Evolutionary conservation across 2,329 filamentous ascomycete species (phyloP).

Genomic region (Aureobasidium lini): DNA sequence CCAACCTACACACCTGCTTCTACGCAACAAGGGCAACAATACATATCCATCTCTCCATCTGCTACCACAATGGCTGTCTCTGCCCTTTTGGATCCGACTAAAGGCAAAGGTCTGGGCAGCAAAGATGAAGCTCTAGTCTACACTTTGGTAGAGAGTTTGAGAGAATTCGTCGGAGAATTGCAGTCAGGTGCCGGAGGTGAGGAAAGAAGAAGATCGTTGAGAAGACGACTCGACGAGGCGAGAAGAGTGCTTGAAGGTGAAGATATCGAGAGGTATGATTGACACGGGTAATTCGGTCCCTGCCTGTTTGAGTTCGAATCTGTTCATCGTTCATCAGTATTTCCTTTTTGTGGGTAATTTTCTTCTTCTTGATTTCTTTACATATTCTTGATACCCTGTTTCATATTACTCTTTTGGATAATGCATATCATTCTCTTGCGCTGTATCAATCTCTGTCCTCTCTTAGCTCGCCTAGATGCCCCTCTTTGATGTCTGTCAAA

Average conservation of each 20-base stretch:
- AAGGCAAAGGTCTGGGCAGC: slow-evolving; percentile 34
- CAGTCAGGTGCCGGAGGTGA: slow-evolving; percentile 41
- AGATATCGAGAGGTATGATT: not conserved
- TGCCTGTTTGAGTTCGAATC: not conserved
- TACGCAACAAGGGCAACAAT: slow-evolving; percentile 14
- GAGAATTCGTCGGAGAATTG: slow-evolving; percentile 45
- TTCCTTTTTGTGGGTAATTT: not conserved
- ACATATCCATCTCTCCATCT: slow-evolving; percentile 25
- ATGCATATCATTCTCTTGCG: not conserved
- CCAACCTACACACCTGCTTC: not conserved
- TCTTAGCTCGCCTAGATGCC: not conserved
- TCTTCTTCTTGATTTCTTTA: not conserved
- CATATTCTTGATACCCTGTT: not conserved
- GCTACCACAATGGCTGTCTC: slow-evolving; percentile 30
- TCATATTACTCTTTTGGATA: not conserved
- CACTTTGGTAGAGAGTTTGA: slow-evolving; percentile 44
- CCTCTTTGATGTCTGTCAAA: too few species aligned
- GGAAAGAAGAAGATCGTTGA: slow-evolving; percentile 55
- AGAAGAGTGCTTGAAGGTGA: slow-evolving; percentile 59
- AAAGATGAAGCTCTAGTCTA: slow-evolving; percentile 49
- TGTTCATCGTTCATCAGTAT: not conserved
- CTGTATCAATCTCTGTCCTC: too few species aligned
- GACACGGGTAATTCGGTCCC: too few species aligned
- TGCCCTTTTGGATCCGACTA: slow-evolving; percentile 32
- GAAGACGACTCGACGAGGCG: slow-evolving; percentile 67